Base-by-base conservation (phyloP, 208 protist genomes). In the Herpetomonas samuelpessoai region DNA sequence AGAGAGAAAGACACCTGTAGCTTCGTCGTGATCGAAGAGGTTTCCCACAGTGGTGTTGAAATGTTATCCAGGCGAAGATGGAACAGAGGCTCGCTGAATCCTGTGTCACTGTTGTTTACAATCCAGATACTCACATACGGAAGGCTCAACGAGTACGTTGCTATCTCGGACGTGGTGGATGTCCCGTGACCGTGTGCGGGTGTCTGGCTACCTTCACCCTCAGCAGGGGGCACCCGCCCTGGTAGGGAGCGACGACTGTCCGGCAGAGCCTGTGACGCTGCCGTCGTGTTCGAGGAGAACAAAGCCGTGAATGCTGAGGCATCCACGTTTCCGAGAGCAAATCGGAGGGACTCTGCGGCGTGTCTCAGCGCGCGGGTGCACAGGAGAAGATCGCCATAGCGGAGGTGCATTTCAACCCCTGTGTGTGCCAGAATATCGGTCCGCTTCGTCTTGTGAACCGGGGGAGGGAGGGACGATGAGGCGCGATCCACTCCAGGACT, bases 331-430 rank as follows among this genome's bases (percentile, higher is more conserved):
- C 74, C 71, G 29, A 63, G 44, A 1, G 62, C 71, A 12, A 58
- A 38, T 14, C 46, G 26, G 19, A 86, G 54, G 10, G 74, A 70
- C 28, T 70, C 31, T 45, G 59, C 47, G n/a, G 74, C 76, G 28
- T 82, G 71, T 3, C 65, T 39, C 21, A 76, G 39, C 0, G 79
- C 68, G 16, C 50, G 48, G 25, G 62, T 61, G 35, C 67, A 76
- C 22, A 86, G 64, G 10, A 74, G 74, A 7, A 84, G 45, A 41
- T 87, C 83, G 41, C 76, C 71, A 58, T 79, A 80, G 6, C 78
- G 72, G 25, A 85, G 56, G 4, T 56, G 68, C 29, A 91, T 48
- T 26, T 86, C 83, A 21, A 85, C 53, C 0, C 74, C 79, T 22
- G 25, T 68, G 26, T 54, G 59, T 19, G 73, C 65, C 27, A 61